Evolutionary conservation across 1,139 yeast species (phyloP), one percentile per base, ranked within the genome.

Genomic region (Zygosaccharomyces sapae): DNA sequence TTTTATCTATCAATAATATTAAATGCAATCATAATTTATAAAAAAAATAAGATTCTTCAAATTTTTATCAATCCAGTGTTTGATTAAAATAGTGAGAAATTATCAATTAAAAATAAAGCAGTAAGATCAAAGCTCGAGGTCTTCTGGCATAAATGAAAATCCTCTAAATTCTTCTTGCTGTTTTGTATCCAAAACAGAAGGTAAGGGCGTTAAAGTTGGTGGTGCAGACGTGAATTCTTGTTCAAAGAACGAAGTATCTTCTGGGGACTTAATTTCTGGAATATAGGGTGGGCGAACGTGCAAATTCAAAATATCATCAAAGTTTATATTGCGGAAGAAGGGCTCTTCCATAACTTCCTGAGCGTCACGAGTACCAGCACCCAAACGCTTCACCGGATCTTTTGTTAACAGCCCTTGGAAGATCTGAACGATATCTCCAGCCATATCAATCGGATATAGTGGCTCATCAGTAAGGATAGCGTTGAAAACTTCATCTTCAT

Each of bases 401-500:
- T 95, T 85, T 1, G 96, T 87, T 55, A 92, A 74, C 55, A 92
- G 75, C 41, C 92, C 90, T 68, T 90, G 97, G 66, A 92, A 76
- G 40, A 92, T 85, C 55, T 94, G 88, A 22, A 94, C 98, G 1
- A 97, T 89, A 67, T 89, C 97, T 52, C 96, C 83, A 1, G 97
- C 95, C 97, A 92, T 92, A 66, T 90, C 94, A 54, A 92, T 88
- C 31, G 98, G 98, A 68, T 90, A 92, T 59, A 89, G 74, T n/a
- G 96, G 97, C 68, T 92, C 98, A 71, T 92, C 98, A 40, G 92
- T 86, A 55, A 90, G 80, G 61, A 92, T 92, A n/a, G 98, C 97
- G 68, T 90, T 94, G 72, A 92, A 92, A 41, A 92, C 90, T 70
- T 92, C 98, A 65, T 94, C 97, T 63, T 92, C 98, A 66, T 92